Percentiles rank a stretch among this genome's conserved stretches.
These are phyloP conservation scores for Uronychia setigera DNA, from an alignment of 73 alveolate genomes.

Conservation along the genomic window DNA sequence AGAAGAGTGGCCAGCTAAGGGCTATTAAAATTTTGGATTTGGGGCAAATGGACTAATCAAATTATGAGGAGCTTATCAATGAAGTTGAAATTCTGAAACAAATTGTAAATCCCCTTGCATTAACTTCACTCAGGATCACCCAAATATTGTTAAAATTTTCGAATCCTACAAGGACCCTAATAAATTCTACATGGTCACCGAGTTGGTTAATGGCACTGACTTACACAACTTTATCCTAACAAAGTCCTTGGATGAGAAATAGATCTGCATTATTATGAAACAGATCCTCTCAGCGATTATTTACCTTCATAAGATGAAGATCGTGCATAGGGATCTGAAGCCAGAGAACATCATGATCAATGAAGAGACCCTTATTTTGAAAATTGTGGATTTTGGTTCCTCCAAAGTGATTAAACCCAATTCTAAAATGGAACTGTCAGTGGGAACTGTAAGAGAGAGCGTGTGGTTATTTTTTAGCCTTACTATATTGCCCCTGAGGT, in stretches of 20 bases:
- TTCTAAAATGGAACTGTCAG: constrained; percentile 30
- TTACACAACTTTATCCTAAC: constrained; percentile 1
- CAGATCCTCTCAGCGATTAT: constrained; percentile 67
- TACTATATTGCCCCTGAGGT: constrained; percentile 63
- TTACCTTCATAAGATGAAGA: constrained; percentile 61
- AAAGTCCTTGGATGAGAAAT: constrained; percentile 42
- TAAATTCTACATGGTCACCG: constrained; percentile 87
- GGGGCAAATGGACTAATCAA: constrained; percentile 41
- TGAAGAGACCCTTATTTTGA: constrained; percentile 57
- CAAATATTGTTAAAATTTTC: constrained; percentile 84
- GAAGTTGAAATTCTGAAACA: constrained; percentile 82
- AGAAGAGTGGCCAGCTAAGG: constrained; percentile 44
- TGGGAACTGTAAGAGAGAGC: constrained; percentile 36
- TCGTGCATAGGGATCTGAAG: constrained; percentile 81
- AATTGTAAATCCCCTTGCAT: constrained; percentile 20
- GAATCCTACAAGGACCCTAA: constrained; percentile 85
- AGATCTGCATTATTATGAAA: constrained; percentile 61
- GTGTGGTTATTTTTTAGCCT: constrained; percentile 8
- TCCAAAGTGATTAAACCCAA: constrained; percentile 46
- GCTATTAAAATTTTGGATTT: constrained; percentile 65
- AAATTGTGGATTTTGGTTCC: constrained; percentile 78
- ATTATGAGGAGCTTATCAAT: constrained; percentile 26
- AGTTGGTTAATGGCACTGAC: constrained; percentile 76
- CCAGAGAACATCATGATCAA: constrained; percentile 84
- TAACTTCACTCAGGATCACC: constrained; percentile 75